phyloP scores from a whole-genome alignment of 305 asterid species.

The Solanum chacoense region DNA sequence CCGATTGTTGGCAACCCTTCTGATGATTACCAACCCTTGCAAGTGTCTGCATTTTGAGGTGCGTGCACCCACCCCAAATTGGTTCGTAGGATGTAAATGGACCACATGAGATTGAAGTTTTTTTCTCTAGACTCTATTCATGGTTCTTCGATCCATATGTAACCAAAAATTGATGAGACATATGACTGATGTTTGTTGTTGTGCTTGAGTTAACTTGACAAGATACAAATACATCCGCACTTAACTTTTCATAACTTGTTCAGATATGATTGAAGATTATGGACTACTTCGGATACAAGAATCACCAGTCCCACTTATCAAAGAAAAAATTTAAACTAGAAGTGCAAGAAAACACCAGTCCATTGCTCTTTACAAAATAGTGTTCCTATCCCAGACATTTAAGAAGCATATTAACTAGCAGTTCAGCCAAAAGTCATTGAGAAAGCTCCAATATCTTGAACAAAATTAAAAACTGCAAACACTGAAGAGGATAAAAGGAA shows the following conservation, averaged over 20 bases:
- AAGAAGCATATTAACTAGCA: not conserved
- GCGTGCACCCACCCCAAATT: not conserved
- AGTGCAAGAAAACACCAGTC: not conserved
- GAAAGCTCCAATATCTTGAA: not conserved
- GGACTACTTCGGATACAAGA: not conserved
- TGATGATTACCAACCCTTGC: not conserved
- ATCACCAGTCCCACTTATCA: not conserved
- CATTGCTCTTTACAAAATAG: not conserved
- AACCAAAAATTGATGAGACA: not conserved
- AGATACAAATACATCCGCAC: not conserved
- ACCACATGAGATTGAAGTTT: not conserved
- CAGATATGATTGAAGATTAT: not conserved
- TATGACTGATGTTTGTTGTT: not conserved
- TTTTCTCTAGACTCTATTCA: not conserved
- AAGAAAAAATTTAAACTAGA: not conserved
- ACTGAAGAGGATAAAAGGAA: not conserved
- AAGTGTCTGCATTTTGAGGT: not conserved
- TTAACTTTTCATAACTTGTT: not conserved
- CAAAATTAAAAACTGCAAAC: not conserved
- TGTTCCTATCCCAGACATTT: not conserved
- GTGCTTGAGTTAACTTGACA: not conserved
- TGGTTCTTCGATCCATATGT: not conserved
- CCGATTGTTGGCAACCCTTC: not conserved
- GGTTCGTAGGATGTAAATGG: not conserved
- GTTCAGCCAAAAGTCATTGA: not conserved